phyloP scores from a whole-genome alignment of 2,329 filamentous ascomycete species.

The Aplosporella prunicola region DNA sequence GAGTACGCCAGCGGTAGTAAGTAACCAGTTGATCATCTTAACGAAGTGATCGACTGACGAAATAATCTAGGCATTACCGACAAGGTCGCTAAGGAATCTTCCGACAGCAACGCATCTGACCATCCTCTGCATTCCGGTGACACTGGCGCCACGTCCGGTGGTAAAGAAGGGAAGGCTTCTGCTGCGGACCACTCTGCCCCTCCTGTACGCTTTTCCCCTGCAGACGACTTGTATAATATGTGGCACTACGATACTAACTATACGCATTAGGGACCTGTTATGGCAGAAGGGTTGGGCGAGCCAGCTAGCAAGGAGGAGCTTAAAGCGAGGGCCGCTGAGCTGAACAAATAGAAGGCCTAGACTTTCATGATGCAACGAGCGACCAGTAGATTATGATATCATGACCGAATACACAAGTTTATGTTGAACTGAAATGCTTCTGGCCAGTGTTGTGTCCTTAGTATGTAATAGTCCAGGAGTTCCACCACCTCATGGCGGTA shows the following conservation, averaged over 20 bases:
- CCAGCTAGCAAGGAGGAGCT: slow-evolving; percentile 40
- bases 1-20: slow-evolving; percentile 31
- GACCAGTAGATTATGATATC: background rate
- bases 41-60: background rate
- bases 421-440: too few species aligned
- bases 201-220: slow-evolving; percentile 24
- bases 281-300: slow-evolving; percentile 36
- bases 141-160: slow-evolving; percentile 25
- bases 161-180: slow-evolving; percentile 18
- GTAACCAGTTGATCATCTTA: slow-evolving; percentile 12
- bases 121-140: slow-evolving; percentile 27
- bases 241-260: background rate
- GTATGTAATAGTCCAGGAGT: background rate
- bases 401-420: background rate
- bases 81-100: slow-evolving; percentile 36
- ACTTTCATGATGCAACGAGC: background rate
- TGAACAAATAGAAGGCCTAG: slow-evolving; percentile 37
- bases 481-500: slow-evolving; percentile 21
- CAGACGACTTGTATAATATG: too few species aligned
- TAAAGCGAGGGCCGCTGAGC: slow-evolving; percentile 40
- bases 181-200: slow-evolving; percentile 31
- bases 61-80: slow-evolving; percentile 33
- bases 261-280: slow-evolving; percentile 31
- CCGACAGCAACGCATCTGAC: slow-evolving; percentile 30
- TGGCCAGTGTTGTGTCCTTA: background rate